Evolutionary conservation across 1,139 yeast species (phyloP).

Genomic region (Saccharomyces pastorianus): DNA sequence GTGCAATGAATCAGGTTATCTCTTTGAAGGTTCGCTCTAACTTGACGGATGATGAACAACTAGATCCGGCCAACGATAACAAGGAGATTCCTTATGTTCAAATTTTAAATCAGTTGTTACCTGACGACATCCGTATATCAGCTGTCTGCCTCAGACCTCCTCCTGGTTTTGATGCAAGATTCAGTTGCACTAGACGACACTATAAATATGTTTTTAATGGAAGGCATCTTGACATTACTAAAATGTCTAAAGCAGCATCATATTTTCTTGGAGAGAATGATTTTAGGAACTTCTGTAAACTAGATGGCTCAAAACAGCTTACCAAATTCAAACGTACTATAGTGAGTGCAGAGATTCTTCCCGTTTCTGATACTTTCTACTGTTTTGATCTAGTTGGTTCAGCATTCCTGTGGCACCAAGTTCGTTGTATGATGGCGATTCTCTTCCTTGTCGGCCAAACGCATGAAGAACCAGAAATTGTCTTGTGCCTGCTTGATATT

Average conservation of each 20-base stretch:
- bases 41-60: slow-evolving; percentile 49
- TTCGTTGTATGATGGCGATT: slow-evolving; percentile 86
- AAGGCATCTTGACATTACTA: slow-evolving; percentile 48
- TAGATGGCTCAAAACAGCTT: slow-evolving; percentile 90
- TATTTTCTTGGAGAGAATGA: slow-evolving; percentile 72
- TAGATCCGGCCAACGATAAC: slow-evolving; percentile 44
- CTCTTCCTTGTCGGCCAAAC: slow-evolving; percentile 74
- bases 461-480: slow-evolving; percentile 52
- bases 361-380: slow-evolving; percentile 39
- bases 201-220: slow-evolving; percentile 70
- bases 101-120: slow-evolving; percentile 68
- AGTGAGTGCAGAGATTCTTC: slow-evolving; percentile 44
- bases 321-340: slow-evolving; percentile 62
- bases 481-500: slow-evolving; percentile 53
- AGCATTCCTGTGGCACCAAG: slow-evolving; percentile 98
- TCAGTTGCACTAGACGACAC: slow-evolving; percentile 76
- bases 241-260: slow-evolving; percentile 64
- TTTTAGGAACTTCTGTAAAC: slow-evolving; percentile 87
- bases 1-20: slow-evolving; percentile 93
- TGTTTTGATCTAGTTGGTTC: slow-evolving; percentile 77
- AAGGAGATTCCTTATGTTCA: slow-evolving; percentile 70
- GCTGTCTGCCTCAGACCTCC: slow-evolving; percentile 82
- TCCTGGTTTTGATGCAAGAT: slow-evolving; percentile 76
- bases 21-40: slow-evolving; percentile 69
- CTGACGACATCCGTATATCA: slow-evolving; percentile 75